phyloP scores from a whole-genome alignment of 352 stramenopile species.

The Pythium vanterpoolii region DNA sequence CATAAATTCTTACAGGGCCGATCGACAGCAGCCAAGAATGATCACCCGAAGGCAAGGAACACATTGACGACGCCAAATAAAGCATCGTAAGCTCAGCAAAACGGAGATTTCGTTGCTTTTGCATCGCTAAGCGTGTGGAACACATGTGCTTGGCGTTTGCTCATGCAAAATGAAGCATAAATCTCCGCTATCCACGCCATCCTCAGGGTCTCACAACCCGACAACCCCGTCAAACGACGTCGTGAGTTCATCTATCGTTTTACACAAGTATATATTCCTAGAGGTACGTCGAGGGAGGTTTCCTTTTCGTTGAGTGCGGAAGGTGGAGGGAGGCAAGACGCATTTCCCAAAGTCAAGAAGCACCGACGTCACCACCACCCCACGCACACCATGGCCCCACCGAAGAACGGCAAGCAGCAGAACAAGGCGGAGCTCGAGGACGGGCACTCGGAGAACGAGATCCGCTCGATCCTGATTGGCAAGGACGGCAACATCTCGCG shows the following conservation, averaged over 20 bases:
- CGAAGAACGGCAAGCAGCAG: constrained; percentile 52
- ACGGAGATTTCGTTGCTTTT: no score
- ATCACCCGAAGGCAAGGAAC: no score
- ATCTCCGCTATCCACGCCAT: no score
- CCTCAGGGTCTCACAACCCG: no score
- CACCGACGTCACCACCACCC: neutral
- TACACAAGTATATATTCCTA: constrained; percentile 9
- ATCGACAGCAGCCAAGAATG: neutral
- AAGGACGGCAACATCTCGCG: constrained; percentile 79
- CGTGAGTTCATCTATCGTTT: constrained; percentile 12
- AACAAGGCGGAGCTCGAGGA: constrained; percentile 35
- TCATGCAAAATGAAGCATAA: no score
- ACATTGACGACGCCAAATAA: neutral
- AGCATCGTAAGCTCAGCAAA: no score
- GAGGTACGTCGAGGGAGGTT: constrained; percentile 13
- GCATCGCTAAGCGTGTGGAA: no score
- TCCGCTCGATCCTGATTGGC: constrained; percentile 78
- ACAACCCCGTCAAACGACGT: constrained; percentile 1
- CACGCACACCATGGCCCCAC: constrained; percentile 44
- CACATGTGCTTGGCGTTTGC: no score
- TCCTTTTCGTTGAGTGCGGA: neutral
- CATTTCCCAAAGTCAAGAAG: constrained; percentile 8
- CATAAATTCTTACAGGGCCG: constrained; percentile 7
- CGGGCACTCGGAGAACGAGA: constrained; percentile 76
- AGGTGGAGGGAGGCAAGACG: no score